Base-by-base conservation (phyloP, 768 basidiomycete species). In the Tulasnella sp. region DNA sequence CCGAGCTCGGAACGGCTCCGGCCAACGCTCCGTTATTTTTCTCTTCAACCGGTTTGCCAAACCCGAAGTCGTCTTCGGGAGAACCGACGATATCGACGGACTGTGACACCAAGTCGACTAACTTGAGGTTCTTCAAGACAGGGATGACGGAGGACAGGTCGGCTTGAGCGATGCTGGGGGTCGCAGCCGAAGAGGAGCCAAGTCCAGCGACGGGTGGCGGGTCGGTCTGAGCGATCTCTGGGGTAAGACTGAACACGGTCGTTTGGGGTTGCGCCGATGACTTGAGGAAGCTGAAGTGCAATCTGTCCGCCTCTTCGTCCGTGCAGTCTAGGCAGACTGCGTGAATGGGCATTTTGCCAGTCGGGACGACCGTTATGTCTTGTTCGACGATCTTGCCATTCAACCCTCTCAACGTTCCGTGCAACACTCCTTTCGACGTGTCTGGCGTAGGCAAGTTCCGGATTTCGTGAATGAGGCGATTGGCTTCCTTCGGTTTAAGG, bases 1-100 rank as follows among this genome's bases (percentile, higher is more conserved):
- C 89, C 5, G 93, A 88, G 2, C 91, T 93, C 5, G 93, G 94
- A 16, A 95, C 83, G 3, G 93, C 89, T 6, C 93, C 93, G 18
- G 91, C 89, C 39, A 95, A 85, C 20, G 93, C 82, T 2, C 93
- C 93, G 11, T 86, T 82, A 32, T 67, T 26, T 1, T 88, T 90
- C 80, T 89, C 86, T n/a, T 75, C 78, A 20, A 79, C 78, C n/a
- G 92, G 89, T 81, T 91, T 89, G 23, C 92, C 93, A 1, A 94
- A 83, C 18, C 93, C 93, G 79, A 93, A 84, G 81, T 91, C 88
- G 35, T 72, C 51, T 13, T 67, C 39, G 2, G 75, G 75, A 0
- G 75, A 2, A 35, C 75, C 75, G 39, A 72, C 29, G 71, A 72
- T 72, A 40, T 76, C 75, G 29, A 76, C 57, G 0, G 92, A 89